Base-by-base conservation (phyloP, 2,329 filamentous ascomycete genomes). In the Ceratocystis cubensis region DNA sequence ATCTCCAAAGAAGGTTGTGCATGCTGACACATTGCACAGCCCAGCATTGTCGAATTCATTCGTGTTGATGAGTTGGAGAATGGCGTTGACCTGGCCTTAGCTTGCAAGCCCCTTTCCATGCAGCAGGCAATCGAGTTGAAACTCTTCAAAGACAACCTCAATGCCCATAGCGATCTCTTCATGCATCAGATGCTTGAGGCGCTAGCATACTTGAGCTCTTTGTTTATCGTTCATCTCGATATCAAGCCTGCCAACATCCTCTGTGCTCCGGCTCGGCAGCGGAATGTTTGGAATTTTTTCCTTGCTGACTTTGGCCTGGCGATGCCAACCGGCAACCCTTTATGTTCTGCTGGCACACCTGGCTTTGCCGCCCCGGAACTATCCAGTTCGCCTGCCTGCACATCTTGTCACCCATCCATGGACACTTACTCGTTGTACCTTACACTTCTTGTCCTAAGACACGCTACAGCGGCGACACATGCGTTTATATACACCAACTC, bases 211-310 rank as follows among this genome's bases (percentile, higher is more conserved):
- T 30, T 68, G 2, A 30, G 41, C 20, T 30, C 25, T 6, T n/a
- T 8, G 15, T 17, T 41, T 15, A 37, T 68, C 48, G 64, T 62
- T 17, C 66, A 68, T 48, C 25, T 37, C 37, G 66, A 68, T 28
- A 66, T 68, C 48, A 68, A 68, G 22, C 59, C 64, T 20, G 41
- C 13, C 28, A 68, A 68, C 25, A 66, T 68, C n/a, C 64, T 68
- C 17, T 65, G 61, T 25, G 48, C 33, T 25, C 61, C 37, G n/a
- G 22, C 46, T 2, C 13, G 46, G 6, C 7, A 25, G 3, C 13
- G 41, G 6, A 48, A 46, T 8, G 20, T 28, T 22, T 66, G 61
- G 48, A 44, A 65, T 33, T 68, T 63, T 22, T 59, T 63, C 7
- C 64, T 68, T 33, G 15, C 64, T 10, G 66, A 68, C 61, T 68